phyloP scores from a whole-genome alignment of 2,329 filamentous ascomycete species.

The Boeremia exigua region DNA sequence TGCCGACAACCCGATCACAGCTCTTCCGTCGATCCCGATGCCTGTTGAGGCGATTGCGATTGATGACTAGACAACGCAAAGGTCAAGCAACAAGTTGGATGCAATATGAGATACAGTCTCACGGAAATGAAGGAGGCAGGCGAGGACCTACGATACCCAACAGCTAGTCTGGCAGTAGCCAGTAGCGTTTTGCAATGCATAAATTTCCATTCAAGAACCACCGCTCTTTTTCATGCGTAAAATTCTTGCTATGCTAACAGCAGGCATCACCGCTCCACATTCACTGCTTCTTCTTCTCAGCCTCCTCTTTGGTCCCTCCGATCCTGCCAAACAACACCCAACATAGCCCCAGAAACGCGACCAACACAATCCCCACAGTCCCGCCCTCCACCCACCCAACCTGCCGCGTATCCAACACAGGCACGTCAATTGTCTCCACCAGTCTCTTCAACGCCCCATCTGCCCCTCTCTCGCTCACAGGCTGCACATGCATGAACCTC shows the following conservation, averaged over 20 bases:
- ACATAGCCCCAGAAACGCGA: slow-evolving; percentile 54
- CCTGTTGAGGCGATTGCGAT: slow-evolving; percentile 28
- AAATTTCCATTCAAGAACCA: neutral
- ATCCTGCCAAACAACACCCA: slow-evolving; percentile 48
- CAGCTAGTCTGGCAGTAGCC: slow-evolving; percentile 1
- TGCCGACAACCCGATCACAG: slow-evolving; percentile 22
- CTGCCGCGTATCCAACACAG: slow-evolving; percentile 14
- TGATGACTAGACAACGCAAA: slow-evolving; percentile 1
- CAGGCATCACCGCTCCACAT: neutral
- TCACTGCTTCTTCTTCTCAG: slow-evolving; percentile 34
- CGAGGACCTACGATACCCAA: slow-evolving; percentile 16
- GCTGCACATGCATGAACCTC: slow-evolving; percentile 76
- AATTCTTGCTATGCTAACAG: neutral
- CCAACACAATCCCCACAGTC: slow-evolving; percentile 51
- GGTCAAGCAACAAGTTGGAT: neutral
- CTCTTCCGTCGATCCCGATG: slow-evolving; percentile 33
- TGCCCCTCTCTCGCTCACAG: slow-evolving; percentile 26
- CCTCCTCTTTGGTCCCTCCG: slow-evolving; percentile 7
- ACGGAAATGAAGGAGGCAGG: neutral
- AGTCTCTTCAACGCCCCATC: neutral
- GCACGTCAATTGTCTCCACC: slow-evolving; percentile 12
- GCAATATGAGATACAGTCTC: neutral
- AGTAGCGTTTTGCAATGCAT: slow-evolving; percentile 9
- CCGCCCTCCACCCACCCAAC: slow-evolving; percentile 50
- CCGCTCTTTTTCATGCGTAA: neutral